phyloP scores from a whole-genome alignment of 2,329 filamentous ascomycete genomes.

The Colletotrichum costaricense region DNA sequence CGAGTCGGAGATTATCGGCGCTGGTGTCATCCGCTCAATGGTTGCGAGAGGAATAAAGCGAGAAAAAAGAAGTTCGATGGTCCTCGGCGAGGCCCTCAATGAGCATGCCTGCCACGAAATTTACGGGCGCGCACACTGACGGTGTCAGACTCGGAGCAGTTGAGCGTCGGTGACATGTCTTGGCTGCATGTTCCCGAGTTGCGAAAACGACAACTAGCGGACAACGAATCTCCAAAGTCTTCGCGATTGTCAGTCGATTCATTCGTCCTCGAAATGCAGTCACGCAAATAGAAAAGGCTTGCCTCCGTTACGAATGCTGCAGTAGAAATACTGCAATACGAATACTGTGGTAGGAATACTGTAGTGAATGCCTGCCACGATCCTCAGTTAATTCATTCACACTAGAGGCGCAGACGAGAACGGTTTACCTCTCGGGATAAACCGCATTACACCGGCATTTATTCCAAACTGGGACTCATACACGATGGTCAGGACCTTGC shows the following conservation, averaged over 20 bases:
- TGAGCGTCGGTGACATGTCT: constrained; percentile 30
- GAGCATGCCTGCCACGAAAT: constrained; percentile 10
- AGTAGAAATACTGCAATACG: no score
- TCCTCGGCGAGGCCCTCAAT: constrained; percentile 14
- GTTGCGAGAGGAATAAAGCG: constrained; percentile 7
- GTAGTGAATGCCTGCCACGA: constrained; percentile 85
- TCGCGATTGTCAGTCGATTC: no score
- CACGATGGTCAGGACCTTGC: constrained; percentile 83
- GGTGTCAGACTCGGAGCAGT: constrained; percentile 36
- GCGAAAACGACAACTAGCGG: constrained; percentile 29
- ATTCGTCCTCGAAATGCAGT: no score
- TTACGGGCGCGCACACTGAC: constrained; percentile 36
- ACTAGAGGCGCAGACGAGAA: not conserved
- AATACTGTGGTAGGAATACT: no score
- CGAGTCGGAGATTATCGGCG: constrained; percentile 15
- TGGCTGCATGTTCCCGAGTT: constrained; percentile 29
- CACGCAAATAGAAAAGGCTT: no score
- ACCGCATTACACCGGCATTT: constrained; percentile 88
- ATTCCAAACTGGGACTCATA: constrained; percentile 83
- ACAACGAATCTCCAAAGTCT: constrained; percentile 32
- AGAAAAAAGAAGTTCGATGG: not conserved
- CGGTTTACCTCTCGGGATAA: constrained; percentile 89
- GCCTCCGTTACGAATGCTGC: no score
- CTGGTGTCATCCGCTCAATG: constrained; percentile 33
- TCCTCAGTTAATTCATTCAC: constrained; percentile 16